Base-by-base conservation (phyloP, 345 rosid genomes). In the Bruguiera gymnorhiza region DNA sequence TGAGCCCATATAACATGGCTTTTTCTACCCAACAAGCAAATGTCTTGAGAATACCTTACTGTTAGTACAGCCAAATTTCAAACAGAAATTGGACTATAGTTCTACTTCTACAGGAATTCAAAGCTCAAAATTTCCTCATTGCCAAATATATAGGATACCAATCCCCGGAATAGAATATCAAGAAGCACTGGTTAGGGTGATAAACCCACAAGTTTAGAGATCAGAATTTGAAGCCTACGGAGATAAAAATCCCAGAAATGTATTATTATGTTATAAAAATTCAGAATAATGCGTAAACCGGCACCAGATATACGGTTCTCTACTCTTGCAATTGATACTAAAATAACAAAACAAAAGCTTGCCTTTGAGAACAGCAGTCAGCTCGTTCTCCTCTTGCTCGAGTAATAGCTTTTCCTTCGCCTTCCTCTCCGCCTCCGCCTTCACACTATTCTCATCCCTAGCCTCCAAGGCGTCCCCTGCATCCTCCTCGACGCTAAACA, bases 341-440 rank as follows among this genome's bases (percentile, higher is more conserved):
- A 6, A 34, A 26, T 36, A 60, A 62, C 52, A 61, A 27, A 36
- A 16, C 8, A 36, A 46, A 37, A 23, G 21, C 66, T 80, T 60
- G 73, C 97, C 97, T 81, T 94, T 76, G 67, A 94, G 75, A 24
- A 86, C 51, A 56, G 84, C 76, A 74, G 74, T 61, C 59, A 91
- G 92, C 63, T 83, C 80, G 43, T 88, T 80, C 85, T 89, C 91
- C 72, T 88, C 96, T 39, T 56, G 72, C 73, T 83, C 74, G 23
- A 93, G 85, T 65, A 23, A 43, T 13, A 43, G 65, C 68, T 71
- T 77, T 63, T 63, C 81, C 55, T 78, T 84, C 67, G 74, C 77
- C 8, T 16, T 76, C 68, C 34, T 52, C 68, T 79, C 60, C 43
- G 19, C 63, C 46, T 77, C 78, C 30, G 21, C 80, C 24, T 32